phyloP scores from a whole-genome alignment of 202 grass and related monocot genomes.

The Setaria italica region DNA sequence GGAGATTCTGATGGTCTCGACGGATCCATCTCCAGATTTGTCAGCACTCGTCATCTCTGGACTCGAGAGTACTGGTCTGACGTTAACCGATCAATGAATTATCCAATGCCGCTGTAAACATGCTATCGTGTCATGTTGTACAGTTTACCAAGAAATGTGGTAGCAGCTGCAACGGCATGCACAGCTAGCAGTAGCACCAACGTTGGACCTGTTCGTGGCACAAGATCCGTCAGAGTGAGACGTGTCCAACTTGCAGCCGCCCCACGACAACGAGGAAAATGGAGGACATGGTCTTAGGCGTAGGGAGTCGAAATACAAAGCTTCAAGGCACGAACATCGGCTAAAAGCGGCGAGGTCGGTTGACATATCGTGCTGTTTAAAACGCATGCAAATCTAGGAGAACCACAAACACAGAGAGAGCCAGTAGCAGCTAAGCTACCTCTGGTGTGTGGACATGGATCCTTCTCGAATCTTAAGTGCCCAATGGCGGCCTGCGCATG shows the following conservation, averaged over 20 bases:
- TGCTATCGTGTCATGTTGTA: background rate
- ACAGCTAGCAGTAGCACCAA: background rate
- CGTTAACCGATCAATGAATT: background rate
- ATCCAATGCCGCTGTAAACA: background rate
- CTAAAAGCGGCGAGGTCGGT: constrained; percentile 39
- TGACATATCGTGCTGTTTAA: background rate
- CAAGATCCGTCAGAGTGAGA: background rate
- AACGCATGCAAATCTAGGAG: background rate
- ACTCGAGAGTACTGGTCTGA: background rate
- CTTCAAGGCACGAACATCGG: constrained; percentile 48
- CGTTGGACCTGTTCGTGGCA: background rate
- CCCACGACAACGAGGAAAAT: constrained; percentile 17
- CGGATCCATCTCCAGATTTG: background rate
- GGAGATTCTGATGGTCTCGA: constrained; percentile 15
- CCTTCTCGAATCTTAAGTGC: constrained; percentile 10
- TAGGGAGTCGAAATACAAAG: constrained; percentile 35
- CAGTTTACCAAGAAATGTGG: background rate
- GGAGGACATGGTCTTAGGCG: background rate
- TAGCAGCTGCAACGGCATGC: background rate
- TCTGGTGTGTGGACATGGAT: constrained; percentile 19
- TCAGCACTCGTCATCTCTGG: background rate
- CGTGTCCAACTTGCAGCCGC: constrained; percentile 46
- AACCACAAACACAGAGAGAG: background rate
- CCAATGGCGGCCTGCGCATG: background rate
- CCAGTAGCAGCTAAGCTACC: background rate